Evolutionary conservation across 2,329 filamentous ascomycete species (phyloP).

Genomic region (Colletotrichum neosansevieriae): DNA sequence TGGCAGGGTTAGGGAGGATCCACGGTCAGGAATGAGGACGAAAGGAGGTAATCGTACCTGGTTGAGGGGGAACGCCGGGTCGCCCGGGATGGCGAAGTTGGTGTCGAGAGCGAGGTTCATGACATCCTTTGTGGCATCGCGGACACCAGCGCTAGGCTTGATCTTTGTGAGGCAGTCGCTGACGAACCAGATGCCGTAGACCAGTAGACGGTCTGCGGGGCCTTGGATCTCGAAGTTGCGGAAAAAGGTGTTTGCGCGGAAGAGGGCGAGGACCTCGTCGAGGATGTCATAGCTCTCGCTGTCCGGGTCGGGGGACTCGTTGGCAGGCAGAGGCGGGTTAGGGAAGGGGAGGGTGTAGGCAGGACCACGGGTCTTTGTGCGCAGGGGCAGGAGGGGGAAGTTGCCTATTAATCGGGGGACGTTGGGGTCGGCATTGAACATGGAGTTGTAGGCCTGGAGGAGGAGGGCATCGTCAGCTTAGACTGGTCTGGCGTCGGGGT

Average conservation of each 20-base stretch:
- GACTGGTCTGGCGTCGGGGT: background rate
- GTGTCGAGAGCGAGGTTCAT: slow-evolving; percentile 91
- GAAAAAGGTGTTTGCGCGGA: slow-evolving; percentile 99
- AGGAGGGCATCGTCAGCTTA: slow-evolving; percentile 43
- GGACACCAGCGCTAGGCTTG: slow-evolving; percentile 75
- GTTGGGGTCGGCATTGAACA: slow-evolving; percentile 88
- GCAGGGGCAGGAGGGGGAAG: slow-evolving; percentile 93
- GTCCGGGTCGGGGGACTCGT: slow-evolving; percentile 81
- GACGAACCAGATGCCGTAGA: slow-evolving; percentile 96
- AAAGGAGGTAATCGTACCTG: slow-evolving; percentile 65
- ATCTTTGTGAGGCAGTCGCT: slow-evolving; percentile 92
- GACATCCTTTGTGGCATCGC: slow-evolving; percentile 77
- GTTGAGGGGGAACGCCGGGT: slow-evolving; percentile 92
- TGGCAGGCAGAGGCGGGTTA: slow-evolving; percentile 66
- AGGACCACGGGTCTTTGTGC: slow-evolving; percentile 94
- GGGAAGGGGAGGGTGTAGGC: slow-evolving; percentile 83
- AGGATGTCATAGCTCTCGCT: slow-evolving; percentile 95
- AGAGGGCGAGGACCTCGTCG: slow-evolving; percentile 91
- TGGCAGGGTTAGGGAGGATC: background rate
- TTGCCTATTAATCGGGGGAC: slow-evolving; percentile 78
- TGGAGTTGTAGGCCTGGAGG: slow-evolving; percentile 91
- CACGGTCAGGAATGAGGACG: no score
- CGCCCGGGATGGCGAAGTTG: slow-evolving; percentile 94
- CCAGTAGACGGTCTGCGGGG: slow-evolving; percentile 90
- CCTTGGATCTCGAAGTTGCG: slow-evolving; percentile 99